Base-by-base conservation (phyloP, 768 basidiomycete genomes). In the button mushroom (Agaricus bisporus) region DNA sequence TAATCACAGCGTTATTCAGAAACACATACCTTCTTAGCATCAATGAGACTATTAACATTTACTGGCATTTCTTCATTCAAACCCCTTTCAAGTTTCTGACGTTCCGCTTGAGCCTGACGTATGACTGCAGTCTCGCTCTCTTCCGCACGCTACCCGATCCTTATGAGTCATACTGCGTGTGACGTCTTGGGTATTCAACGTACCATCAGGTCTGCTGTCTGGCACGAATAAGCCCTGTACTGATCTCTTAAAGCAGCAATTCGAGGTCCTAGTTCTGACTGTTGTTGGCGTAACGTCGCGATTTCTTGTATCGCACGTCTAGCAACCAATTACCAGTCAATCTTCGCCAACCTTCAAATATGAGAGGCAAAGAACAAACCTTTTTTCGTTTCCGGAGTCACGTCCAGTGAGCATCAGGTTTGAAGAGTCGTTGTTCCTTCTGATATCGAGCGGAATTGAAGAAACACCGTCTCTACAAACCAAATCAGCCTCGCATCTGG, bases 11-110 rank as follows among this genome's bases (percentile, higher is more conserved):
- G 14, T 22, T 2, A 8, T 32, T 32, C 32, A 32, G 11, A 18
- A 35, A 54, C 28, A 63, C 76, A 26, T 59, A 83, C 86, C 59
- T 73, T 64, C 63, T 81, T 79, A 4, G 76, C 79, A 10, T 66
- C 72, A 55, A 84, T 71, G 12, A 88, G 68, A 12, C 75, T 78
- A 18, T 76, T 71, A n/a, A 88, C 71, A 59, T 78, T 76, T 6
- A 78, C 79, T 1, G 87, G 85, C 64, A 86, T 70, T 11, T 87
- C 85, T 17, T 88, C 85, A 53, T 85, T 86, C 11, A 77, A 75
- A 56, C 86, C 85, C 35, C 76, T 70, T 57, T 84, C 78, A 15
- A 87, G 62, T 18, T 67, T 28, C 62, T 60, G 38, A 79, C 66
- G 1, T 57, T 59, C 6, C 56, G 32, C 62, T 73, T 81, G 28